Evolutionary conservation across 2,329 filamentous ascomycete genomes (phyloP).

Genomic region (Ceratocystis lukuohia): DNA sequence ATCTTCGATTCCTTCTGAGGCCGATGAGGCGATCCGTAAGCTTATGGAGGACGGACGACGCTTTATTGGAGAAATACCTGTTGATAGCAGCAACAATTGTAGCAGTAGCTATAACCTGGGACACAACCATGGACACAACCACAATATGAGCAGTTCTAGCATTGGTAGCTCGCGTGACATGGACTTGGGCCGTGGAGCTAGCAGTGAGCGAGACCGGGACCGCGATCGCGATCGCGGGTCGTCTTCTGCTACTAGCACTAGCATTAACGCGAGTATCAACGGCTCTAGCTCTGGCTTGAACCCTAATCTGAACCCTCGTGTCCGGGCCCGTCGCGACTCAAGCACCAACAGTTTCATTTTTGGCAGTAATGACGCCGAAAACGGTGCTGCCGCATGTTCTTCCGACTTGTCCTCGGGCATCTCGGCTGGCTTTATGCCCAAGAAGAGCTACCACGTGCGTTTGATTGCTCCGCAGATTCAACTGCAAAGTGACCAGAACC

Average conservation of each 20-base stretch:
- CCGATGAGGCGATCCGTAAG: slow-evolving; percentile 76
- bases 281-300: background rate
- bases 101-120: background rate
- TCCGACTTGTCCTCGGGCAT: slow-evolving; percentile 58
- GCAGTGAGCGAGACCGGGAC: slow-evolving; percentile 1
- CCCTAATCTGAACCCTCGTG: background rate
- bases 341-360: slow-evolving; percentile 17
- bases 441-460: slow-evolving; percentile 88
- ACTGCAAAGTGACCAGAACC: slow-evolving; percentile 95
- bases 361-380: slow-evolving; percentile 4
- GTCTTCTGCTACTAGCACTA: slow-evolving; percentile 3
- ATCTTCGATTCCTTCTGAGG: slow-evolving; percentile 30
- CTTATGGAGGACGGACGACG: slow-evolving; percentile 72
- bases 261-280: background rate
- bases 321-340: slow-evolving; percentile 10
- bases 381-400: slow-evolving; percentile 29
- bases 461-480: slow-evolving; percentile 97
- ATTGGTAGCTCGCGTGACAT: slow-evolving; percentile 16
- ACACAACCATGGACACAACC: slow-evolving; percentile 5
- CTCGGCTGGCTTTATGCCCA: slow-evolving; percentile 72
- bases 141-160: slow-evolving; percentile 8
- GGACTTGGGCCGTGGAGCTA: background rate
- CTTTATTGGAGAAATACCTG: slow-evolving; percentile 47
- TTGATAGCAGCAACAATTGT: background rate
- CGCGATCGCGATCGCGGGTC: background rate